A percentile compares a stretch with the other conserved stretches of the same genome.
phyloP scores from a whole-genome alignment of 106 monocot genomes.

The Triglochin maritima region DNA sequence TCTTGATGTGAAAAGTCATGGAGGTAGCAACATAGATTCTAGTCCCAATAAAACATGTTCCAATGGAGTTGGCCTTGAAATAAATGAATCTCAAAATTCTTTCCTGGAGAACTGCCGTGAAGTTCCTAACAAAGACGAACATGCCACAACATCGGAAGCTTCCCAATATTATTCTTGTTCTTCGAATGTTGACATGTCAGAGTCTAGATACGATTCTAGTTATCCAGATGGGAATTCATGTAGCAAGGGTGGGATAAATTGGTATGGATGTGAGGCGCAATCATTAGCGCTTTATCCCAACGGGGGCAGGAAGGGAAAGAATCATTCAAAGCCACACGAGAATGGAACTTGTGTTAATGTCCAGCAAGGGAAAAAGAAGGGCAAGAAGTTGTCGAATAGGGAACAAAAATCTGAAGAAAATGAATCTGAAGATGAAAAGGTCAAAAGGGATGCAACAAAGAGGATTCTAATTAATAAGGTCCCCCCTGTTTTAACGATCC shows the following conservation, averaged over 20 bases:
- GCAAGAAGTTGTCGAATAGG: slow-evolving; percentile 2
- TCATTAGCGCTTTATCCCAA: slow-evolving; percentile 7
- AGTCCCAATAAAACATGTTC: background rate
- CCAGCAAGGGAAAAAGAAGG: slow-evolving; percentile 5
- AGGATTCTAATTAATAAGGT: slow-evolving; percentile 42
- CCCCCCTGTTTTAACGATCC: slow-evolving; percentile 65
- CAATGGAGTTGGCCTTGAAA: too few relatives aligned
- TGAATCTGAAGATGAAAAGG: slow-evolving; percentile 22
- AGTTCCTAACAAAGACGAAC: slow-evolving; percentile 16
- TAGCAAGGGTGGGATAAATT: slow-evolving; percentile 14
- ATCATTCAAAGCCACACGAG: background rate
- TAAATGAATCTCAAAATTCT: slow-evolving; percentile 5
- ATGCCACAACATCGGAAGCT: slow-evolving; percentile 12
- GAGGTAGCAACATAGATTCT: slow-evolving; percentile 1
- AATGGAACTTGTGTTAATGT: slow-evolving; percentile 6
- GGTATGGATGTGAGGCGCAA: slow-evolving; percentile 10
- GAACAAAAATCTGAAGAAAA: slow-evolving; percentile 11
- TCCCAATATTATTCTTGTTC: slow-evolving; percentile 16
- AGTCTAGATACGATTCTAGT: slow-evolving; percentile 4
- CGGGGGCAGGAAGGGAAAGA: slow-evolving; percentile 9
- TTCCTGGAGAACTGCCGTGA: slow-evolving; percentile 4
- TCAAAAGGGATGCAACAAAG: slow-evolving; percentile 77
- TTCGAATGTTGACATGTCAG: slow-evolving; percentile 4
- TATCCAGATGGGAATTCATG: slow-evolving; percentile 19
- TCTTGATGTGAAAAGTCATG: slow-evolving; percentile 6